Evolutionary conservation across 208 protist genomes (phyloP), one percentile per base, ranked within the genome.

Genomic region (Leishmania mexicana): DNA sequence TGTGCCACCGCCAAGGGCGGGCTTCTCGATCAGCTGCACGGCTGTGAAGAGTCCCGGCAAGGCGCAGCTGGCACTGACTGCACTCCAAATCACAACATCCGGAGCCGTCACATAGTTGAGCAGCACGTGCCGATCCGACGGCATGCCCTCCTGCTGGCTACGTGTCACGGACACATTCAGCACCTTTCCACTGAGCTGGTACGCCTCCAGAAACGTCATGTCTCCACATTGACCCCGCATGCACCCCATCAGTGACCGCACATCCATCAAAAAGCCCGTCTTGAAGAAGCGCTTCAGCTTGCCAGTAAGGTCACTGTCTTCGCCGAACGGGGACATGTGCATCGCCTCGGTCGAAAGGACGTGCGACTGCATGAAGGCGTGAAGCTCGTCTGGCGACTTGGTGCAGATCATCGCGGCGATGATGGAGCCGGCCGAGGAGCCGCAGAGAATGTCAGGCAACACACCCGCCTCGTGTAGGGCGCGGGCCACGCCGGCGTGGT

Each of bases 161-260:
- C 85, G 85, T 28, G 85, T 91, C 11, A 98, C 93, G 47, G 87
- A 95, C 0, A 98, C 92, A 83, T 98, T 98, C 78, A 98, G 85
- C 38, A 95, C 86, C 31, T 89, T 78, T 24, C 94, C 93, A 15
- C 88, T 96, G 72, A 89, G 77, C 54, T 90, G 73, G 79, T 95
- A 98, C 21, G 94, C 95, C 77, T 98, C 94, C 21, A 81, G 79
- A 85, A 98, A 98, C 19, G 95, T 98, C 28, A 97, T 70, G 81
- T 98, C 91, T 31, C 96, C 95, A 11, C 93, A 88, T 68, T 91
- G 96, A 38, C 67, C 71, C 28, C 88, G 87, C 70, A 95, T 83
- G 79, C 86, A 95, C 70, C 91, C 85, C 87, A 95, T 93, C 54
- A 98, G 85, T 42, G 83, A 87, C 4, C 85, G 77, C 62, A 95